phyloP scores from a whole-genome alignment of 331 rosid genomes.

The Erythrophleum ivorense region DNA sequence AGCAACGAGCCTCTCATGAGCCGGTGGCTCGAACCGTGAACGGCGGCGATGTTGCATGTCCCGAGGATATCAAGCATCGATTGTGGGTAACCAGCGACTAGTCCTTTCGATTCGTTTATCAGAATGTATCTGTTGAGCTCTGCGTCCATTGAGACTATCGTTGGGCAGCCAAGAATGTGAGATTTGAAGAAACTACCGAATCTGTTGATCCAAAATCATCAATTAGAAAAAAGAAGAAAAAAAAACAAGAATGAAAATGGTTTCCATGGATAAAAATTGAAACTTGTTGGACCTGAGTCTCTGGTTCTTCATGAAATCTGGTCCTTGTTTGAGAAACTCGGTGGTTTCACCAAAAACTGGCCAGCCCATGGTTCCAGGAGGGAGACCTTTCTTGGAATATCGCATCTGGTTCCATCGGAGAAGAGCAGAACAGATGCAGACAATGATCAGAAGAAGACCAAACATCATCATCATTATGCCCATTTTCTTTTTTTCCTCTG shows the following conservation, averaged over 20 bases:
- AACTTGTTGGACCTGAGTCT: too few relatives aligned
- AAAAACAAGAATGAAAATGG: too few relatives aligned
- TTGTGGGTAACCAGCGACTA: conserved; percentile 93
- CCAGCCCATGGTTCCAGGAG: conserved; percentile 98
- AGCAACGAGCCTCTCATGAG: conserved; percentile 89
- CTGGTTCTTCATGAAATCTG: conserved; percentile 80
- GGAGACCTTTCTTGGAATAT: conserved; percentile 73
- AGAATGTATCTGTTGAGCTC: conserved; percentile 80
- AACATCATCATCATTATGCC: conserved; percentile 58
- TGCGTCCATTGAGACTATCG: conserved; percentile 93
- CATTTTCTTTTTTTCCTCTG: too few relatives aligned
- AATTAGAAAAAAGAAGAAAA: too few relatives aligned
- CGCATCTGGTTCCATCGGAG: conserved; percentile 79
- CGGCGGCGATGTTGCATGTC: conserved; percentile 93
- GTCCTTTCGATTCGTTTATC: conserved; percentile 88
- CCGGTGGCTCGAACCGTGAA: conserved; percentile 90
- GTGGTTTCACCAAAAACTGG: conserved; percentile 93
- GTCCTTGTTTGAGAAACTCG: conserved; percentile 95
- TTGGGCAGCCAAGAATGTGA: conserved; percentile 92
- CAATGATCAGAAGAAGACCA: conserved; percentile 52
- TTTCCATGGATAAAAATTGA: too few relatives aligned
- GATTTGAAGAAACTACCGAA: conserved; percentile 93
- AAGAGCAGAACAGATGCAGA: conserved; percentile 81
- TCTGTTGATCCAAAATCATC: too few relatives aligned
- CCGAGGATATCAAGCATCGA: conserved; percentile 93